These are phyloP conservation scores for Saccharomyces eubayanus DNA, from an alignment of 805 yeast genomes.

Conservation along the genomic window DNA sequence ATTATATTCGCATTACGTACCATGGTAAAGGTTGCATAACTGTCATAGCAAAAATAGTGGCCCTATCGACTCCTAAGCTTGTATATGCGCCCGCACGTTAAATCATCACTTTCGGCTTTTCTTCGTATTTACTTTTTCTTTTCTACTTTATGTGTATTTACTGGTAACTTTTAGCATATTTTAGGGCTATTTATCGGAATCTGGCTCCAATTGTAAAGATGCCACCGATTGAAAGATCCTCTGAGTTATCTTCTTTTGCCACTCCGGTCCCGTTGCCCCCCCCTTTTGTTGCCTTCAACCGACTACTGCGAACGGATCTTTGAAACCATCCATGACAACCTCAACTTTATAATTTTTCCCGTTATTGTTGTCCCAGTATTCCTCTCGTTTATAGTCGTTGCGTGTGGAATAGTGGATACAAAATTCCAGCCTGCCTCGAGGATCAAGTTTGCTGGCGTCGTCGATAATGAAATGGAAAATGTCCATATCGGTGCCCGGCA, in stretches of 20 bases:
- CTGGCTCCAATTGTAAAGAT: neutral
- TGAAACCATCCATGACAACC: conserved; percentile 19
- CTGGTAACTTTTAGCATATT: neutral
- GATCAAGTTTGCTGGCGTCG: conserved; percentile 7
- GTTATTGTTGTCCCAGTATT: conserved; percentile 29
- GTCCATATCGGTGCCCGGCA: conserved; percentile 28
- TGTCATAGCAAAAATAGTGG: neutral
- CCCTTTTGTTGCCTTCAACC: neutral
- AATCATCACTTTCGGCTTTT: neutral
- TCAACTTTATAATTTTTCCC: conserved; percentile 24
- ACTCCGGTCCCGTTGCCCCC: neutral
- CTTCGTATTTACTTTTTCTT: neutral
- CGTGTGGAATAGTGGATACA: conserved; percentile 26
- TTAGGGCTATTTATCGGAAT: neutral
- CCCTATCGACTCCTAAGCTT: neutral
- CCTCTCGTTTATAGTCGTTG: conserved; percentile 14
- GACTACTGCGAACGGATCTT: conserved; percentile 17
- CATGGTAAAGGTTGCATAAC: neutral
- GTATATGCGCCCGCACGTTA: neutral
- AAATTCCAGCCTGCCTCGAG: conserved; percentile 19
- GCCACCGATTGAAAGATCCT: neutral
- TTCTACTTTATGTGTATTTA: neutral
- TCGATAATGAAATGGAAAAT: conserved; percentile 27
- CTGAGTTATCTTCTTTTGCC: neutral
- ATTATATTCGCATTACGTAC: neutral